Evolutionary conservation across 78 protist genomes (phyloP), one percentile per base, ranked within the genome.

Genomic region (Anaeramoeba ignava): DNA sequence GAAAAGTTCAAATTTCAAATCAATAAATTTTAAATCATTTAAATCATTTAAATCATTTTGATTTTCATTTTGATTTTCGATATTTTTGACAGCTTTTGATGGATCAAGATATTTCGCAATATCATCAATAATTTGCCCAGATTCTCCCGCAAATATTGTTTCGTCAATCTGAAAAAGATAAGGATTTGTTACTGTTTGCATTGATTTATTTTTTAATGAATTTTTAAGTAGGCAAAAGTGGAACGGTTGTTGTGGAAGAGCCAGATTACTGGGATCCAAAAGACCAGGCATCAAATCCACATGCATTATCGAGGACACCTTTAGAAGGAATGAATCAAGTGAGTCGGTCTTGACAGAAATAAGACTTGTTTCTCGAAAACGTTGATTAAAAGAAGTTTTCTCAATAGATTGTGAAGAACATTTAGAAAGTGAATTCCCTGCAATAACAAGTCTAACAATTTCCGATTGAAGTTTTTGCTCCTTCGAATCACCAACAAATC

Each of bases 201-300:
- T 83, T 82, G 79, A 38, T 33, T 54, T 83, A 0, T 36, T 42
- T 3, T 78, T 39, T 34, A 1, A n/a, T 31, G 89, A 34, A 34
- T 2, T 68, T 3, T 1, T 34, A 39, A 88, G 67, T 3, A 87
- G 0, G n/a, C 2, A 54, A 8, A 79, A 88, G 38, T 88, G 90
- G 73, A 88, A 2, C 2, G 90, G 90, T 78, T 88, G 90, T n/a
- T 87, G 89, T 33, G 90, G 90, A 34, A 1, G 12, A 78, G 80
- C 67, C 1, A 17, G 1, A 78, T 86, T 88, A 17, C 83, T 67
- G 40, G 90, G 90, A 42, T 88, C 90, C 37, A 38, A 33, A 27
- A 8, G 67, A 1, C 89, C 87, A 0, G 90, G 89, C 90, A 88
- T 87, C 81, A 88, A n/a, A 1, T 87, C 90, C 17, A 88, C 87